Evolutionary conservation across 202 grass and related monocot genomes (phyloP), one percentile per base, ranked within the genome.

Genomic region (Hordeum pubiflorum): DNA sequence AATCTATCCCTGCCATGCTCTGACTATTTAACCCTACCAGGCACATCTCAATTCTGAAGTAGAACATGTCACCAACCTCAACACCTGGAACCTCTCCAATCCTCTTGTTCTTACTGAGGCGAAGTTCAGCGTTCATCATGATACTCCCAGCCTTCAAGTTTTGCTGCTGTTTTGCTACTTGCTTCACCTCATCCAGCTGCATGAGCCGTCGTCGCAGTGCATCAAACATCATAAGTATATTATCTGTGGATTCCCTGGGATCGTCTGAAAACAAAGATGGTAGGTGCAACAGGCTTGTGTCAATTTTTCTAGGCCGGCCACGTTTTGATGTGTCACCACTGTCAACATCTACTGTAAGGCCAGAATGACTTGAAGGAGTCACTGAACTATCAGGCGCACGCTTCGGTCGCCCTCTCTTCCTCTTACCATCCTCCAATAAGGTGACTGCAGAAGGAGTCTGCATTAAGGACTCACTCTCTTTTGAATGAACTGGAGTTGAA

Each of bases 151-250:
- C 94, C 86, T 92, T 97, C 83, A 94, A 69, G 70, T 90, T 84
- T 33, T 86, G 81, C 14, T 89, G 89, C 38, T 86, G 78, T 38
- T 90, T 94, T 79, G 71, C 74, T 76, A 13, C 69, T 82, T 92
- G 82, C 38, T 89, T 92, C 31, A 87, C 80, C 36, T 94, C 94
- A 72, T 97, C 94, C 59, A 94, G 14, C 81, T 97, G 94, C 79
- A 89, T 52, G 22, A 94, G 79, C 63, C 94, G 85, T 10, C 94
- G 77, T 21, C 94, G 82, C 76, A 97, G 73, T 67, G 91, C 91
- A 63, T 97, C 94, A 56, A 92, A 97, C 56, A 89, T 94, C 85
- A 91, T 90, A 59, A 94, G 91, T 43, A 94, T 83, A 83, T 90
- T 91, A 80, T 97, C 94, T 62, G 83, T 86, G 46, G 81, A 63